Evolutionary conservation across 805 yeast species (phyloP).

Genomic region (Sungouiella blattae): DNA sequence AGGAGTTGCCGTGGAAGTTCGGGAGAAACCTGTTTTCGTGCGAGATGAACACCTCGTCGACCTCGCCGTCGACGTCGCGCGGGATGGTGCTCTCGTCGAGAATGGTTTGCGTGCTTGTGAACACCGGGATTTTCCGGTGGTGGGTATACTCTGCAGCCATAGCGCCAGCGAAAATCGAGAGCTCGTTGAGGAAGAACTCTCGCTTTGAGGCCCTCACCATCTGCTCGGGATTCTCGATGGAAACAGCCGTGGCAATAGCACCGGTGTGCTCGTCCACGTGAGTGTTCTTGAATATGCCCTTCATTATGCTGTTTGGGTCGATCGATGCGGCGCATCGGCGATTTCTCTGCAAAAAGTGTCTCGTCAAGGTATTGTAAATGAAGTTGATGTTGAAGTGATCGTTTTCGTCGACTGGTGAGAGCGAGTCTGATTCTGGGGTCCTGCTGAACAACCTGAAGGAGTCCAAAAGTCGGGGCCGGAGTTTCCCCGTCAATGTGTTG

Average conservation of each 20-base stretch:
- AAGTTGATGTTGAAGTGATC: constrained; percentile 33
- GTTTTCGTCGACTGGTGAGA: constrained; percentile 13
- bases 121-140: constrained; percentile 15
- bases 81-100: constrained; percentile 8
- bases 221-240: constrained; percentile 1
- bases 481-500: constrained; percentile 25
- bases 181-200: constrained; percentile 24
- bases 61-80: not conserved
- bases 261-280: not conserved
- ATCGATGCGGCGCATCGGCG: constrained; percentile 24
- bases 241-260: not conserved
- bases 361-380: constrained; percentile 27
- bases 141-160: constrained; percentile 22
- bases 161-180: constrained; percentile 23
- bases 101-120: constrained; percentile 17
- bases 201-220: constrained; percentile 9
- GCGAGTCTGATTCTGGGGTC: constrained; percentile 11
- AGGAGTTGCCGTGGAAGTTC: constrained; percentile 30
- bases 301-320: constrained; percentile 3
- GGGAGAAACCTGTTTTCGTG: constrained; percentile 38
- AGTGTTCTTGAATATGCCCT: not conserved
- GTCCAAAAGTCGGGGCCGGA: constrained; percentile 13
- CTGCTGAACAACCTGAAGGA: constrained; percentile 25
- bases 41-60: constrained; percentile 27
- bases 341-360: constrained; percentile 31